Evolutionary conservation across 2,329 filamentous ascomycete genomes (phyloP), one percentile per base, ranked within the genome.

Genomic region (Cryphonectria naterciae): DNA sequence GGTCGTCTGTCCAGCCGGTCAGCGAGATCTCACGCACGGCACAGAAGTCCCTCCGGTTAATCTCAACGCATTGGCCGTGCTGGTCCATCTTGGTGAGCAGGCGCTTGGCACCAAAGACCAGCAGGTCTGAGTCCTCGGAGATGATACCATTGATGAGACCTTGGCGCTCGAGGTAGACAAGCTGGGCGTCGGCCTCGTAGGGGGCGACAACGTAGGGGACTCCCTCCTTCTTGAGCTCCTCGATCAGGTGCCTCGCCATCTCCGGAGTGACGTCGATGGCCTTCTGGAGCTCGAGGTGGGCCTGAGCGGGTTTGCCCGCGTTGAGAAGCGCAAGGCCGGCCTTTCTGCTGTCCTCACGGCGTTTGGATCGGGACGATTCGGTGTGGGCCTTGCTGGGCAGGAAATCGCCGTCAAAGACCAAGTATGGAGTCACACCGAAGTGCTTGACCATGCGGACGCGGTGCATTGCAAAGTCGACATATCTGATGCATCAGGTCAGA

Each of bases 131-230:
- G 80, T 99, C 96, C 79, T 99, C 96, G 0, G 96, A 98, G 49
- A 99, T 83, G 74, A 99, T 97, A 37, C 94, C 97, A 75, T 91
- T 85, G 75, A 98, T 92, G 66, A 95, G 84, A 1, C 95, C 95
- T 71, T 93, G 88, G 65, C 91, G 90, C 81, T 99, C 96, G 52
- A 99, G 86, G 78, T 98, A 99, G 37, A 94, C 95, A 76, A 99
- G 87, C 80, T 99, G 95, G n/a, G 95, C 92, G 80, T 99, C 96
- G 63, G 96, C 96, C 84, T 99, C 96, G 81, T 98, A 99, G 0
- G 96, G 96, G 0, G 96, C 96, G 25, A 99, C 97, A 69, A 99
- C 86, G 78, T 97, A 98, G 70, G 93, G 88, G 22, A 99, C 87
- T 54, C 89, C 87, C 77, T 91, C 84, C 77, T 89, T 89, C 82